Percentiles rank a stretch among this genome's conserved stretches.
Conservation (phyloP, 2,329 filamentous ascomycete species). For the Curvularia lunata region DNA sequence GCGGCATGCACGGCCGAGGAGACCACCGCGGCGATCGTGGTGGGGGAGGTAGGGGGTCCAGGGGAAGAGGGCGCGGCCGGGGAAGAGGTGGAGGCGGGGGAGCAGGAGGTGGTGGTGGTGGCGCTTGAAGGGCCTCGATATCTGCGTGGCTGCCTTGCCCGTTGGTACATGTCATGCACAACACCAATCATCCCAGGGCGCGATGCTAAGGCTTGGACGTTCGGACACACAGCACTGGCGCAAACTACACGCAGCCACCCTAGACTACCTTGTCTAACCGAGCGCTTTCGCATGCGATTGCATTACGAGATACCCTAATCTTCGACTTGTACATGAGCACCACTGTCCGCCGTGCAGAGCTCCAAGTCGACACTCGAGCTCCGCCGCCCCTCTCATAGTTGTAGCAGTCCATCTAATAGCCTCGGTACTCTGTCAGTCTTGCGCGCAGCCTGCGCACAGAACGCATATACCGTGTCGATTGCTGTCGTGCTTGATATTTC, state of each 20-base stretch:
- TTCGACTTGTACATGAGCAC: constrained; percentile 8
- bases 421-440: not conserved
- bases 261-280: constrained; percentile 1
- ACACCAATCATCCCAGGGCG: not conserved
- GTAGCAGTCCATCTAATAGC: not conserved
- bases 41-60: constrained; percentile 58
- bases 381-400: constrained; percentile 1
- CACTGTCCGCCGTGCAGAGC: not conserved
- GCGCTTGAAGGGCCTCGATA: constrained; percentile 31
- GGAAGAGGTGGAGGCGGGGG: constrained; percentile 61
- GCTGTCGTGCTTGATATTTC: not conserved
- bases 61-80: constrained; percentile 60
- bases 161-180: constrained; percentile 7
- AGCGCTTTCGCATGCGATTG: constrained; percentile 1
- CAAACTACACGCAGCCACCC: not conserved
- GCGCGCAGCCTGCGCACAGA: not conserved
- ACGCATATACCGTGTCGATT: not conserved
- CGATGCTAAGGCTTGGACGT: constrained; percentile 1
- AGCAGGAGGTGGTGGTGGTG: constrained; percentile 53
- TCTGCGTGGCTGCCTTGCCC: constrained; percentile 5
- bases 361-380: not conserved
- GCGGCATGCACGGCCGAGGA: constrained; percentile 63
- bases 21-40: constrained; percentile 60
- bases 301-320: constrained; percentile 5
- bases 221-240: constrained; percentile 1